Evolutionary conservation across 2,329 filamentous ascomycete genomes (phyloP).

Genomic region (Tolypocladium tropicale): DNA sequence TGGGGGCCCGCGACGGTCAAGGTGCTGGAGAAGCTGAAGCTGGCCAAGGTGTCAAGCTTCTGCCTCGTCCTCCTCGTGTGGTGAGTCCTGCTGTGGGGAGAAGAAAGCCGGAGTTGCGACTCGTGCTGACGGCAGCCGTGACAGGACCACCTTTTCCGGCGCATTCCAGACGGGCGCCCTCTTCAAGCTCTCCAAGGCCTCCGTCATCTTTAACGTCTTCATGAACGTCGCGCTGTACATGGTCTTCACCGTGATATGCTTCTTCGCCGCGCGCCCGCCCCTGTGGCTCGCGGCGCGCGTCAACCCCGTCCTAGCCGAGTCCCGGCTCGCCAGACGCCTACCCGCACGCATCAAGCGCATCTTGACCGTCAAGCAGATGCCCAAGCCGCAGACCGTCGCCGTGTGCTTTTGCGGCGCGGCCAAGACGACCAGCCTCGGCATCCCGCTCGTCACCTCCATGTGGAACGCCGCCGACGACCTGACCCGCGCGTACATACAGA

Average conservation of each 20-base stretch:
- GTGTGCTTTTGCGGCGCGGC: slow-evolving; percentile 65
- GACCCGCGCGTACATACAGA: slow-evolving; percentile 48
- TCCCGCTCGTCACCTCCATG: slow-evolving; percentile 59
- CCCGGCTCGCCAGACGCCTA: slow-evolving; percentile 9
- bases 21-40: slow-evolving; percentile 41
- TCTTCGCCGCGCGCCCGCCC: slow-evolving; percentile 36
- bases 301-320: slow-evolving; percentile 23
- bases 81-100: slow-evolving; percentile 21
- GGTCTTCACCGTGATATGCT: slow-evolving; percentile 53
- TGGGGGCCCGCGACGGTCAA: slow-evolving; percentile 41
- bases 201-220: slow-evolving; percentile 56
- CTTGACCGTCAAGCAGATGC: slow-evolving; percentile 41
- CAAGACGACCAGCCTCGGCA: slow-evolving; percentile 61
- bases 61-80: slow-evolving; percentile 38
- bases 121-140: background rate
- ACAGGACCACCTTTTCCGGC: slow-evolving; percentile 58
- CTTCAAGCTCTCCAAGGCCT: slow-evolving; percentile 43
- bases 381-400: slow-evolving; percentile 53
- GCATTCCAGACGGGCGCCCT: slow-evolving; percentile 56
- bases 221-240: slow-evolving; percentile 55
- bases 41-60: slow-evolving; percentile 37
- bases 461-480: slow-evolving; percentile 45
- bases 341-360: slow-evolving; percentile 18
- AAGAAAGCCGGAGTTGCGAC: background rate
- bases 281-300: slow-evolving; percentile 17